phyloP scores from a whole-genome alignment of 345 rosid species.

The Rubroshorea leprosula region DNA sequence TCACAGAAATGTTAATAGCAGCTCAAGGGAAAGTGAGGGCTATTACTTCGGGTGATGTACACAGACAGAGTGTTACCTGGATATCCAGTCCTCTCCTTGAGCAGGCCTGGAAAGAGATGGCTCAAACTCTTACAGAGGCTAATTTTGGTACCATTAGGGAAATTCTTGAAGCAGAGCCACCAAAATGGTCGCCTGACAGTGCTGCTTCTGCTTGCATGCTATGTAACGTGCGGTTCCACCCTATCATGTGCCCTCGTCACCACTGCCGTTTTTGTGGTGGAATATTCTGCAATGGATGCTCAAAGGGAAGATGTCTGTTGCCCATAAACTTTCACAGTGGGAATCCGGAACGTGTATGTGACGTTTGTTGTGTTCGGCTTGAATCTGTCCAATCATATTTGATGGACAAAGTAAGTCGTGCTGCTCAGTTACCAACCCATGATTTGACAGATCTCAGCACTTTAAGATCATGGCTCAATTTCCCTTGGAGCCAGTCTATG shows the following conservation, averaged over 20 bases:
- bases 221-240: slow-evolving; percentile 75
- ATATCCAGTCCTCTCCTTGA: slow-evolving; percentile 27
- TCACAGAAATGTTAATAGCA: slow-evolving; percentile 25
- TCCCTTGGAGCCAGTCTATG: slow-evolving; percentile 92
- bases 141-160: slow-evolving; percentile 37
- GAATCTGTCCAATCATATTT: slow-evolving; percentile 75
- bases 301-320: slow-evolving; percentile 78
- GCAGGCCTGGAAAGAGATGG: slow-evolving; percentile 32
- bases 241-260: slow-evolving; percentile 87
- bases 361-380: slow-evolving; percentile 78
- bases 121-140: slow-evolving; percentile 31
- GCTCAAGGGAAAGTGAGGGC: slow-evolving; percentile 23
- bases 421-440: slow-evolving; percentile 82
- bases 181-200: slow-evolving; percentile 82
- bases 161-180: slow-evolving; percentile 78
- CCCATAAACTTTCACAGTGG: slow-evolving; percentile 56
- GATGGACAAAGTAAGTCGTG: slow-evolving; percentile 83
- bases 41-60: slow-evolving; percentile 20
- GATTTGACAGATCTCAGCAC: slow-evolving; percentile 93
- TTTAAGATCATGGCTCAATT: slow-evolving; percentile 87
- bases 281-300: slow-evolving; percentile 72
- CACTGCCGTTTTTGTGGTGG: slow-evolving; percentile 97
- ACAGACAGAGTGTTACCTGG: slow-evolving; percentile 19
- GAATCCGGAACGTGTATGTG: slow-evolving; percentile 85
- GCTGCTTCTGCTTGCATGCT: slow-evolving; percentile 84